Percentiles rank a stretch among this genome's conserved stretches.
Evolutionary conservation across 2,329 filamentous ascomycete species (phyloP).

Genomic region (Mycogone perniciosa): DNA sequence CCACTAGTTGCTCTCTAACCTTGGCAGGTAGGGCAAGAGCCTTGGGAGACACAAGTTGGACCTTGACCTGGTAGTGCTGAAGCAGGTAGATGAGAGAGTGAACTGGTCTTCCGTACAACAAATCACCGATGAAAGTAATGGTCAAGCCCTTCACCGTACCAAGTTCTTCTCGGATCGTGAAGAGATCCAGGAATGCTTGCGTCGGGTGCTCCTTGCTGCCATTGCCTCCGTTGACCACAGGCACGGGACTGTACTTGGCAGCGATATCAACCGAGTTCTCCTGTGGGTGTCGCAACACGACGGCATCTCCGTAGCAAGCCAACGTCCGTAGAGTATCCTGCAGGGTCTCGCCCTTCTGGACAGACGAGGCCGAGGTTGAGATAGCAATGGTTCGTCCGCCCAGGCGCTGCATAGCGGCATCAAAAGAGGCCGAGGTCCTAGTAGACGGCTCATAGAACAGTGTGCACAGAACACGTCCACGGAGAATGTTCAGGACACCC

Average conservation of each 20-base stretch:
- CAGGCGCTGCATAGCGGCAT: slow-evolving; percentile 96
- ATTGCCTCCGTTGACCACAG: slow-evolving; percentile 95
- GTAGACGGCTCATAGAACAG: slow-evolving; percentile 99
- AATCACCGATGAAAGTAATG: slow-evolving; percentile 91
- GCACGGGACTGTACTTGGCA: slow-evolving; percentile 79
- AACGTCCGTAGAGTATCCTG: slow-evolving; percentile 92
- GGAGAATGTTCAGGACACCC: slow-evolving; percentile 80
- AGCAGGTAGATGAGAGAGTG: slow-evolving; percentile 93
- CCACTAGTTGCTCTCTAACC: slow-evolving; percentile 64
- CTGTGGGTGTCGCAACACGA: slow-evolving; percentile 91
- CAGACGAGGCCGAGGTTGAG: slow-evolving; percentile 77
- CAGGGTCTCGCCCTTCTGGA: slow-evolving; percentile 88
- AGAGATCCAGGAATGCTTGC: slow-evolving; percentile 94
- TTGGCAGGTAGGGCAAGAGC: slow-evolving; percentile 69
- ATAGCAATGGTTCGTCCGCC: slow-evolving; percentile 81
- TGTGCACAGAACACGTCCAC: slow-evolving; percentile 78
- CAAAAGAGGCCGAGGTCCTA: slow-evolving; percentile 89
- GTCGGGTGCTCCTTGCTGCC: slow-evolving; percentile 95
- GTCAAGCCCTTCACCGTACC: slow-evolving; percentile 92
- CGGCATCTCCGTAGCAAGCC: slow-evolving; percentile 87
- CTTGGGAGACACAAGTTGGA: slow-evolving; percentile 84
- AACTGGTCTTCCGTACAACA: slow-evolving; percentile 87
- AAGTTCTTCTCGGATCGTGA: slow-evolving; percentile 95
- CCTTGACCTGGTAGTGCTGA: slow-evolving; percentile 87
- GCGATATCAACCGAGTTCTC: slow-evolving; percentile 75